Evolutionary conservation across 1,139 yeast species (phyloP).

Genomic region (Suhomyces terraborum): DNA sequence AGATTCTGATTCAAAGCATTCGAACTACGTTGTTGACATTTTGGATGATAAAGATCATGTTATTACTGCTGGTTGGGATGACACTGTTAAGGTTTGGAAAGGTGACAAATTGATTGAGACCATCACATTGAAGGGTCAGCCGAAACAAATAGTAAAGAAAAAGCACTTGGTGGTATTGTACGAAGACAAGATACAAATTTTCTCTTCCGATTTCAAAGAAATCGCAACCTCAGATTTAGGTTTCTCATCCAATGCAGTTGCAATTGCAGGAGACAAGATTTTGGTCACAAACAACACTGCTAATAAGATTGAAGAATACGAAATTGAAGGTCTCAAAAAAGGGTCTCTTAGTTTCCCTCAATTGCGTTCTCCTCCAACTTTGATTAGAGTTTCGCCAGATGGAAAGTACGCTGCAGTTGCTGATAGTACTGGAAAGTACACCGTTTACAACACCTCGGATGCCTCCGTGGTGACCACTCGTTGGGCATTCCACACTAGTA

Average conservation of each 20-base stretch:
- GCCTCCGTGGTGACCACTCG: slow-evolving; percentile 73
- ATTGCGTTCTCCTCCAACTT: slow-evolving; percentile 64
- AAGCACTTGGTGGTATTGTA: slow-evolving; percentile 45
- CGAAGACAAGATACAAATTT: slow-evolving; percentile 47
- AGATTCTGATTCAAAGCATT: slow-evolving; percentile 44
- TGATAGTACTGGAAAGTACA: slow-evolving; percentile 81
- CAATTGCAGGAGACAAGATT: slow-evolving; percentile 37
- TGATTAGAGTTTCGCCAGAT: slow-evolving; percentile 70
- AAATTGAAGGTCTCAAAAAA: slow-evolving; percentile 19
- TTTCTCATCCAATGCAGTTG: slow-evolving; percentile 43
- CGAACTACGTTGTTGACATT: slow-evolving; percentile 58
- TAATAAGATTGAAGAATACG: slow-evolving; percentile 35
- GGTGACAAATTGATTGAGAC: slow-evolving; percentile 29
- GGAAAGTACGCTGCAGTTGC: slow-evolving; percentile 78
- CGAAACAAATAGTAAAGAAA: slow-evolving; percentile 50
- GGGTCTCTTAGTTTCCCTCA: slow-evolving; percentile 37
- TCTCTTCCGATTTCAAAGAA: slow-evolving; percentile 22
- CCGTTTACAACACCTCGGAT: slow-evolving; percentile 60
- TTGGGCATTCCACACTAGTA: slow-evolving; percentile 94
- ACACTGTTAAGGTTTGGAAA: slow-evolving; percentile 56
- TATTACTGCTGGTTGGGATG: slow-evolving; percentile 86
- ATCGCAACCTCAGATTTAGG: slow-evolving; percentile 29
- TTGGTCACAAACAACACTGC: slow-evolving; percentile 54
- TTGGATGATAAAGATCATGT: slow-evolving; percentile 29
- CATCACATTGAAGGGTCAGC: slow-evolving; percentile 57